A percentile compares a stretch with the other conserved stretches of the same genome.
Evolutionary conservation across 1,284 basidiomycete species (phyloP).

Genomic region (Polyporus tsugae): DNA sequence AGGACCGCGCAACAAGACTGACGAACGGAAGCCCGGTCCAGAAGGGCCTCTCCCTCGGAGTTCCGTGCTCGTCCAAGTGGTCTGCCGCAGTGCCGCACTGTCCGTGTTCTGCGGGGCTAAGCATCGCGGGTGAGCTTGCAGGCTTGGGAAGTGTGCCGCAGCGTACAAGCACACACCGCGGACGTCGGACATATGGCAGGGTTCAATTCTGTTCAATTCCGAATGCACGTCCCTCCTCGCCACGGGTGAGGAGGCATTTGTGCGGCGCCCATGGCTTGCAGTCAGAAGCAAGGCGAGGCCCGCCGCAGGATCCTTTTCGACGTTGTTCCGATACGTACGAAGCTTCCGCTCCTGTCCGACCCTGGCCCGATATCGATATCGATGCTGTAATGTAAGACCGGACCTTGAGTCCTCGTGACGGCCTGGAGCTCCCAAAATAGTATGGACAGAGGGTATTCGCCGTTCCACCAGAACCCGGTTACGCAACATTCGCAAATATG

Average conservation of each 20-base stretch:
- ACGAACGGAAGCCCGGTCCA: neutral
- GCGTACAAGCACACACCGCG: neutral
- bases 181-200: neutral
- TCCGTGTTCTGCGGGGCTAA: slow-evolving; percentile 1
- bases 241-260: neutral
- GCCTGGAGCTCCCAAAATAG: neutral
- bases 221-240: neutral
- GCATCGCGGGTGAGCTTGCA: neutral
- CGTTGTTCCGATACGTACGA: neutral
- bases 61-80: neutral
- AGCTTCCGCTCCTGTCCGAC: neutral
- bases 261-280: neutral
- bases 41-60: neutral
- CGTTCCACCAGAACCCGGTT: slow-evolving; percentile 3
- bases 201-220: neutral
- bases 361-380: no score
- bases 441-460: slow-evolving; percentile 1
- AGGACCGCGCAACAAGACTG: neutral
- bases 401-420: slow-evolving; percentile 3
- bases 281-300: neutral
- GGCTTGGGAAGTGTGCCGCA: neutral
- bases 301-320: neutral
- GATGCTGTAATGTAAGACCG: neutral
- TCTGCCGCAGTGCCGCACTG: neutral
- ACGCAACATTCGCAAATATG: neutral